A percentile compares a stretch with the other conserved stretches of the same genome.
Conservation (phyloP, 768 basidiomycete species). For the Boletus rex-veris region DNA sequence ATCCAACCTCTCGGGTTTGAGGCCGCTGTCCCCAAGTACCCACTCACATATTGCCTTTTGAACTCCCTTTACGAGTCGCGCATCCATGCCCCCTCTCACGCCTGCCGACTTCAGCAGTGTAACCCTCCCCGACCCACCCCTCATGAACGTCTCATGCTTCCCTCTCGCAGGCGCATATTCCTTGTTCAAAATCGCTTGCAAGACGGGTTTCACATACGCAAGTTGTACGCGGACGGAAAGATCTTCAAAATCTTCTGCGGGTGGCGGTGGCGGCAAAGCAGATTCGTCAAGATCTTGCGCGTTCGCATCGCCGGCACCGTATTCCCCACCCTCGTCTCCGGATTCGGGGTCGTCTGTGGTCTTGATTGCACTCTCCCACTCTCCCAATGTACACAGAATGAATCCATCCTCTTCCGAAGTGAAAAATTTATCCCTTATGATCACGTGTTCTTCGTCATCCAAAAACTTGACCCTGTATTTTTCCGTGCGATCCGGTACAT, state of each 20-base stretch:
- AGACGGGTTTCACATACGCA: conserved; percentile 59
- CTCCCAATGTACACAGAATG: conserved; percentile 58
- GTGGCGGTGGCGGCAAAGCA: conserved; percentile 36
- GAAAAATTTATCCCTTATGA: conserved; percentile 53
- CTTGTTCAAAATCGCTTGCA: conserved; percentile 56
- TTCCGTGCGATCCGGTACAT: conserved; percentile 38
- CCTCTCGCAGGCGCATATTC: conserved; percentile 49
- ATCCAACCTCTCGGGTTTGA: conserved; percentile 10
- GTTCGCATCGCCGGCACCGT: conserved; percentile 31
- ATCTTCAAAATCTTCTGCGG: conserved; percentile 45
- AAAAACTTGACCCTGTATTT: conserved; percentile 60
- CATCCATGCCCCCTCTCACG: conserved; percentile 37
- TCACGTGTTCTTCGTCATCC: conserved; percentile 44
- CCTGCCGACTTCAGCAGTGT: conserved; percentile 31
- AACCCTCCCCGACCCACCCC: conserved; percentile 49
- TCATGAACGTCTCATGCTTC: conserved; percentile 54
- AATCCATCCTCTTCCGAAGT: conserved; percentile 59
- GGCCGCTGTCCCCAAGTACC: conserved; percentile 21
- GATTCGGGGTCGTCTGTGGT: conserved; percentile 27
- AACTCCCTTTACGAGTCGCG: conserved; percentile 37
- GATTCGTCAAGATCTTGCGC: conserved; percentile 16
- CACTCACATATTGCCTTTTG: conserved; percentile 29
- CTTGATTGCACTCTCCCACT: conserved; percentile 46
- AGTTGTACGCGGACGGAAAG: conserved; percentile 59
- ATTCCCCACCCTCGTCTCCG: conserved; percentile 27